phyloP scores from a whole-genome alignment of 768 basidiomycete species.

The Punctularia strigosozonata region DNA sequence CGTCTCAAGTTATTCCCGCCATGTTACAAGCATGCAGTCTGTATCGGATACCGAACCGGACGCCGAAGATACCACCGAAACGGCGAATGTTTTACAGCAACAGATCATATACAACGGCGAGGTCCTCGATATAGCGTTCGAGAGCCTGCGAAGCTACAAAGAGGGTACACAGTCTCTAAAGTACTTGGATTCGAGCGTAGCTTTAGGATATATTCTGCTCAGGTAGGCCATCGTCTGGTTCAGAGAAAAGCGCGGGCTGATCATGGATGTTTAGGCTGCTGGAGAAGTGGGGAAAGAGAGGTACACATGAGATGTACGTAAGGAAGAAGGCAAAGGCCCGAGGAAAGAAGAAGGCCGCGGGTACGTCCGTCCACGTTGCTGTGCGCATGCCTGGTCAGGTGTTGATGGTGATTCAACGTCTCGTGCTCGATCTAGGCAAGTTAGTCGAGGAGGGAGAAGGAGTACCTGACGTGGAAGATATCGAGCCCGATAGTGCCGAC shows the following conservation, averaged over 20 bases:
- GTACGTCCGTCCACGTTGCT: constrained; percentile 9
- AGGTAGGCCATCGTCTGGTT: too few species aligned
- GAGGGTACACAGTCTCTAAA: constrained; percentile 66
- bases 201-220: constrained; percentile 72
- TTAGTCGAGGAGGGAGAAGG: constrained; percentile 41
- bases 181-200: constrained; percentile 80
- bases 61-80: constrained; percentile 50
- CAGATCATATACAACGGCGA: constrained; percentile 95
- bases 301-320: constrained; percentile 63
- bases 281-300: constrained; percentile 75
- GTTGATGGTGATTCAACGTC: constrained; percentile 3
- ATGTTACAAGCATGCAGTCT: too few species aligned
- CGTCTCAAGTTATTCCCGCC: too few species aligned
- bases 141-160: constrained; percentile 67
- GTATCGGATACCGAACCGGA: constrained; percentile 40
- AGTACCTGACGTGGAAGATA: constrained; percentile 60
- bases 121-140: constrained; percentile 78
- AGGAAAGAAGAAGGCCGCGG: constrained; percentile 32
- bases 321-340: constrained; percentile 44
- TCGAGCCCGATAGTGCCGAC: constrained; percentile 45
- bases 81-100: constrained; percentile 72
- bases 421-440: constrained; percentile 19
- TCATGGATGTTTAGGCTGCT: constrained; percentile 88
- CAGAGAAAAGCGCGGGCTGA: too few species aligned
- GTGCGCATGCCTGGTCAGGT: constrained; percentile 5